Evolutionary conservation across 1,284 basidiomycete species (phyloP).

Genomic region (Cystobasidiaceae sp.): DNA sequence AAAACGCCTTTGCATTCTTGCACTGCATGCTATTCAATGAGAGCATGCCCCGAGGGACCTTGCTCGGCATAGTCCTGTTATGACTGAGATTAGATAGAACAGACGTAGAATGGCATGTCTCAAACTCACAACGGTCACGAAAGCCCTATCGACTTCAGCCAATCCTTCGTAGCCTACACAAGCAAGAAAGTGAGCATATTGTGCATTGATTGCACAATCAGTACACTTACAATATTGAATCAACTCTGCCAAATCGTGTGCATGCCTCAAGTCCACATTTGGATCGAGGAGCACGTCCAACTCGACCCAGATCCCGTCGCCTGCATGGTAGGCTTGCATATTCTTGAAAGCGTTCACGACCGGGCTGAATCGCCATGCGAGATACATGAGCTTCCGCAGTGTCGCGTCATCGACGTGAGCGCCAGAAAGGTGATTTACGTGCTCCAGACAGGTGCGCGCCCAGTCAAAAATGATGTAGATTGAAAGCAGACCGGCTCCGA

Average conservation of each 20-base stretch:
- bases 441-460: constrained; percentile 17
- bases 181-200: background rate
- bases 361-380: constrained; percentile 28
- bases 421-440: constrained; percentile 23
- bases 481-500: constrained; percentile 20
- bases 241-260: constrained; percentile 29
- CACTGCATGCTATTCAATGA: background rate
- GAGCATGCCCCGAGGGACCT: constrained; percentile 18
- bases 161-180: constrained; percentile 15
- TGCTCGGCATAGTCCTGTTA: constrained; percentile 18
- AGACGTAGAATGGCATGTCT: background rate
- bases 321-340: constrained; percentile 29
- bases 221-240: constrained; percentile 22
- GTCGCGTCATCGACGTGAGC: constrained; percentile 8
- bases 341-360: constrained; percentile 29
- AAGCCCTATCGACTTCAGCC: constrained; percentile 20
- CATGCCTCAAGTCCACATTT: background rate
- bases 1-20: background rate
- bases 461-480: constrained; percentile 30
- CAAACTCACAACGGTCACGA: constrained; percentile 25
- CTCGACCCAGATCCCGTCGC: constrained; percentile 22
- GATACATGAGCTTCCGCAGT: constrained; percentile 16
- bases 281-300: constrained; percentile 13
- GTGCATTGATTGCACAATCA: background rate
- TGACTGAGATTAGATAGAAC: background rate